Conservation (phyloP, 1,284 basidiomycete species). For the Ceratobasidium sp. region DNA sequence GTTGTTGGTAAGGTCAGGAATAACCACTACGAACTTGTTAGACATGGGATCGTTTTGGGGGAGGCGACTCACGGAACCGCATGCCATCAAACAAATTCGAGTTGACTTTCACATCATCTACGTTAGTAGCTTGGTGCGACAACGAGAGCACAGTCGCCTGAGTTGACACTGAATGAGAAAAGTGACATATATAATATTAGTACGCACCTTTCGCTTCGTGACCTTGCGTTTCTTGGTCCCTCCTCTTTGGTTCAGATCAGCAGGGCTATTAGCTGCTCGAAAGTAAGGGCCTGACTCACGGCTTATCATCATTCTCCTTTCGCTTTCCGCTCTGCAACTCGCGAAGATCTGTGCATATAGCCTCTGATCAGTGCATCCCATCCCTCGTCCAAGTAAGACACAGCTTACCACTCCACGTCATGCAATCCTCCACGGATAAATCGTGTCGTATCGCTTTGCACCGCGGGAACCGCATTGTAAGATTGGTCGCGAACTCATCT, state of each 20-base stretch:
- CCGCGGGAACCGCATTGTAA: conserved; percentile 88
- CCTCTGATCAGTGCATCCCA: background rate
- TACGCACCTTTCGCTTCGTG: conserved; percentile 63
- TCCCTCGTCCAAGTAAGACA: background rate
- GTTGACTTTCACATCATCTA: conserved; percentile 67
- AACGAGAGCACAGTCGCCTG: conserved; percentile 68
- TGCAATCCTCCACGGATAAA: conserved; percentile 71
- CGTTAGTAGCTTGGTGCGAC: conserved; percentile 69
- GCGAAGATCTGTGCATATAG: conserved; percentile 59
- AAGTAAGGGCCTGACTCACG: conserved; percentile 56
- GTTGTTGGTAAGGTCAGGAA: conserved; percentile 78
- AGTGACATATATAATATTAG: conserved; percentile 7
- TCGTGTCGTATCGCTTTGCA: conserved; percentile 83
- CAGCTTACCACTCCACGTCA: conserved; percentile 69
- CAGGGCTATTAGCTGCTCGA: background rate
- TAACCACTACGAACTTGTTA: conserved; percentile 65
- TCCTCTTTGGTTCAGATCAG: conserved; percentile 55
- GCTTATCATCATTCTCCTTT: conserved; percentile 69
- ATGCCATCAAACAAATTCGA: conserved; percentile 75
- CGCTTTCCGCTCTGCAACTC: conserved; percentile 74
- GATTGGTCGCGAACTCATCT: conserved; percentile 79
- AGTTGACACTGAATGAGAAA: background rate
- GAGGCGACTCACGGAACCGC: conserved; percentile 74
- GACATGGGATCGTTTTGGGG: background rate
- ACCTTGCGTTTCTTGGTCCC: conserved; percentile 73